Percentiles rank a stretch among this genome's conserved stretches.
Evolutionary conservation across 1,139 yeast genomes (phyloP).

Genomic region (Chernovozyma aurita): DNA sequence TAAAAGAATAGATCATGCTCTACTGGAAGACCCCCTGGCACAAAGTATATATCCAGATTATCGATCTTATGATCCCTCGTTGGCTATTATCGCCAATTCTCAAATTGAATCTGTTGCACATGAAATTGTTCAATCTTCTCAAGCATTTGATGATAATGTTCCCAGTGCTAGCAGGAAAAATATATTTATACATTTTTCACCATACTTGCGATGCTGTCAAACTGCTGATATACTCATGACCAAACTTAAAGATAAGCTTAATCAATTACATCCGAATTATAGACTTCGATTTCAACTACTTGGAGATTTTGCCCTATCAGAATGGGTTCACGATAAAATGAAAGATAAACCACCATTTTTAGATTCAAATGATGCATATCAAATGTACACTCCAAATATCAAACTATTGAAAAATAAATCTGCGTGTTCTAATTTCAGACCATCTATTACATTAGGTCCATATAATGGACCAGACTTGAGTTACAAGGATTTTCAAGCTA

Average conservation of each 20-base stretch:
- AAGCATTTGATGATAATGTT: conserved; percentile 19
- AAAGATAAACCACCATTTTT: conserved; percentile 39
- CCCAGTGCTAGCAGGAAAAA: conserved; percentile 25
- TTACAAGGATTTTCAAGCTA: conserved; percentile 38
- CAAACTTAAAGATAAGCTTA: conserved; percentile 22
- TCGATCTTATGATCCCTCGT: conserved; percentile 38
- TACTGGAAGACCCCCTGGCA: conserved; percentile 21
- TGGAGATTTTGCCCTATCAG: conserved; percentile 46
- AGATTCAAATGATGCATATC: conserved; percentile 45
- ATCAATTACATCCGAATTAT: conserved; percentile 24
- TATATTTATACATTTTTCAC: conserved; percentile 40
- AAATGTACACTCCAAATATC: conserved; percentile 45
- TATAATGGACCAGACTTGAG: conserved; percentile 43
- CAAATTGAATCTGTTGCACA: conserved; percentile 30
- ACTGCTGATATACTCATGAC: conserved; percentile 39
- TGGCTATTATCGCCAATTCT: conserved; percentile 24
- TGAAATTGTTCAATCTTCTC: conserved; percentile 23
- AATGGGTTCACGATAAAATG: conserved; percentile 48
- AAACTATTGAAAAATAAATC: conserved; percentile 32
- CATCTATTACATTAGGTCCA: conserved; percentile 44
- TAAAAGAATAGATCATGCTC: conserved; percentile 39
- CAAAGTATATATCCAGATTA: conserved; percentile 27
- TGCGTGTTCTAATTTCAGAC: conserved; percentile 40
- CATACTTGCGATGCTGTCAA: conserved; percentile 44
- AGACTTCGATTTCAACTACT: conserved; percentile 37